Evolutionary conservation across 176 grass and related monocot genomes (phyloP).

Genomic region (Zizania latifolia): DNA sequence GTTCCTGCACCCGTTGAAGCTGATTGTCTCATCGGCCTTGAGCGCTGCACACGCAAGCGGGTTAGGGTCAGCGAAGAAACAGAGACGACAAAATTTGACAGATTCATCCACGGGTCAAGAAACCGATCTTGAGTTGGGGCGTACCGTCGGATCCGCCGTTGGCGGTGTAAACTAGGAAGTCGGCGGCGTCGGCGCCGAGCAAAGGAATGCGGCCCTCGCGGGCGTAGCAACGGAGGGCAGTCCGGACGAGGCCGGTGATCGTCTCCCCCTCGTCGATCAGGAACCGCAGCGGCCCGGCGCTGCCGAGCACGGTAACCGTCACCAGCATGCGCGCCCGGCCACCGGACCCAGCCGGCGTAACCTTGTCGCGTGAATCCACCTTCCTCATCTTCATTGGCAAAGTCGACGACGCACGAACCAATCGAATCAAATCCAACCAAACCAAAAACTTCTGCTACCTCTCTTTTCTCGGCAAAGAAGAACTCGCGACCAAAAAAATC

Average conservation of each 20-base stretch:
- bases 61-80: not conserved
- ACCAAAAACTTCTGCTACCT: not conserved
- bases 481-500: not conserved
- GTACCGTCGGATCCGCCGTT: slow-evolving; percentile 62
- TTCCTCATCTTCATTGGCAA: slow-evolving; percentile 42
- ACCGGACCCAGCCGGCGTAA: not conserved
- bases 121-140: not conserved
- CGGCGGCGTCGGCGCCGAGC: slow-evolving; percentile 40
- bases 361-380: slow-evolving; percentile 17
- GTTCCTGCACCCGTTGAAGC: slow-evolving; percentile 49
- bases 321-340: slow-evolving; percentile 43
- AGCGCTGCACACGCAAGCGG: slow-evolving; percentile 28
- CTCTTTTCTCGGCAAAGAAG: not conserved
- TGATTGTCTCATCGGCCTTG: slow-evolving; percentile 35
- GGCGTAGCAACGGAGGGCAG: slow-evolving; percentile 52
- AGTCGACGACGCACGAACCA: not conserved
- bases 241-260: slow-evolving; percentile 36
- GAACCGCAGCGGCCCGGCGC: slow-evolving; percentile 67
- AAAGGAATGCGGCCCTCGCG: slow-evolving; percentile 61
- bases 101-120: not conserved
- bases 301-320: slow-evolving; percentile 69
- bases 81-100: not conserved
- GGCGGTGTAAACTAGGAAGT: slow-evolving; percentile 57
- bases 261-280: slow-evolving; percentile 58
- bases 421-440: not conserved